Percentiles rank a stretch among this genome's conserved stretches.
Evolutionary conservation across 1,284 basidiomycete species (phyloP).

Genomic region (Vanrija sp.): DNA sequence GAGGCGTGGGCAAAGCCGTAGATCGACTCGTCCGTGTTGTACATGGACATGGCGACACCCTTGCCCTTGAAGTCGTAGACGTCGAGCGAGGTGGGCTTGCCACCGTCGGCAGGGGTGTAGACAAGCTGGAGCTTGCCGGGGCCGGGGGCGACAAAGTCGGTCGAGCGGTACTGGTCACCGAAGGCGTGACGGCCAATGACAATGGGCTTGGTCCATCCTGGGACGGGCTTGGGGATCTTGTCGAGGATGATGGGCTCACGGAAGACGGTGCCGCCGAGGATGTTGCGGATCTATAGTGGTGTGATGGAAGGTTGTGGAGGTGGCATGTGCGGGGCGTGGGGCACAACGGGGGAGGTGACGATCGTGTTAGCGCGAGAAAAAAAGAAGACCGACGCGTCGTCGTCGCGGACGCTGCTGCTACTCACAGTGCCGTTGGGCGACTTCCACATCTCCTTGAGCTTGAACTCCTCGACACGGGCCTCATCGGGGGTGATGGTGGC

Average conservation of each 20-base stretch:
- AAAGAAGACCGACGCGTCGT: too few relatives aligned
- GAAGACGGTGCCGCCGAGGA: conserved; percentile 96
- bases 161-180: conserved; percentile 93
- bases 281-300: conserved; percentile 76
- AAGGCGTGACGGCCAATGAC: conserved; percentile 96
- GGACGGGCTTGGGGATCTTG: conserved; percentile 86
- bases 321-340: too few relatives aligned
- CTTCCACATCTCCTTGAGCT: conserved; percentile 96
- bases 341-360: too few relatives aligned
- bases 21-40: conserved; percentile 94
- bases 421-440: conserved; percentile 88
- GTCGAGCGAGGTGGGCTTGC: conserved; percentile 60
- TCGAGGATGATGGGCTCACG: conserved; percentile 93
- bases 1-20: conserved; percentile 92
- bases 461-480: conserved; percentile 66
- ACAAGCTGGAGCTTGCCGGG: conserved; percentile 86
- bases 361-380: too few relatives aligned
- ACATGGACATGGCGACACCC: conserved; percentile 89
- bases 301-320: background rate
- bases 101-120: conserved; percentile 72
- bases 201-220: conserved; percentile 96
- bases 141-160: conserved; percentile 81
- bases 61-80: conserved; percentile 87
- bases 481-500: conserved; percentile 99
- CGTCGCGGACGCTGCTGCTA: conserved; percentile 2